Evolutionary conservation across 2,329 filamentous ascomycete genomes (phyloP).

Genomic region (Monosporascus sp.): DNA sequence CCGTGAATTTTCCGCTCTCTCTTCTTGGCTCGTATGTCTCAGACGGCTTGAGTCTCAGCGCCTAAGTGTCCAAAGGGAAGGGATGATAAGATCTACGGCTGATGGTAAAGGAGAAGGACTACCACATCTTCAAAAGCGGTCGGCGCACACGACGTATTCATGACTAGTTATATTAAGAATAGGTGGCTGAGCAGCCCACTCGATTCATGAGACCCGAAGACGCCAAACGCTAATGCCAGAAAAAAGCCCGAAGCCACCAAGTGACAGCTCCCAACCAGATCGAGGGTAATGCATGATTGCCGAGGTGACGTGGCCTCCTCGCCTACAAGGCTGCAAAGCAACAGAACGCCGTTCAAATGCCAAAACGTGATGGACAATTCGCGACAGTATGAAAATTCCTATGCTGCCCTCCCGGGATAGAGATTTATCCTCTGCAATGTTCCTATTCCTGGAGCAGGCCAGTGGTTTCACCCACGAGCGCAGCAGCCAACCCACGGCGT

Average conservation of each 20-base stretch:
- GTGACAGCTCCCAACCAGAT: too few relatives aligned
- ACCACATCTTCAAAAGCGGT: too few relatives aligned
- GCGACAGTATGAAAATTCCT: neutral
- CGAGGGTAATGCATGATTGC: neutral
- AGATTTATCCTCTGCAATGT: too few relatives aligned
- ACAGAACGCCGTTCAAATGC: neutral
- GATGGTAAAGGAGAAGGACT: too few relatives aligned
- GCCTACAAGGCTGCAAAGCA: neutral
- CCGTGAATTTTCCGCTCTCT: too few relatives aligned
- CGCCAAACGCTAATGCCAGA: conserved; percentile 22
- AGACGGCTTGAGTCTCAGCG: too few relatives aligned
- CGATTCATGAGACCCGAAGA: conserved; percentile 1
- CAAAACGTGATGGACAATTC: neutral
- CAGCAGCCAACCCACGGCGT: too few relatives aligned
- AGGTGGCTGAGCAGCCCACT: neutral
- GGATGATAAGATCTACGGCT: too few relatives aligned
- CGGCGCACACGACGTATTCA: too few relatives aligned
- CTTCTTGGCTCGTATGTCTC: too few relatives aligned
- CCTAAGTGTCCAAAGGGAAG: too few relatives aligned
- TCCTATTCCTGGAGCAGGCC: neutral
- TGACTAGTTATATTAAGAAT: too few relatives aligned
- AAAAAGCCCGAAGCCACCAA: conserved; percentile 1
- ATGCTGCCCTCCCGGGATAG: neutral
- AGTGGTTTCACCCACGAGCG: neutral
- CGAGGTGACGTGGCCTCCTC: neutral